Percentiles rank a stretch among this genome's conserved stretches.
phyloP scores from a whole-genome alignment of 1,139 yeast species.

The Geotrichum reessii region DNA sequence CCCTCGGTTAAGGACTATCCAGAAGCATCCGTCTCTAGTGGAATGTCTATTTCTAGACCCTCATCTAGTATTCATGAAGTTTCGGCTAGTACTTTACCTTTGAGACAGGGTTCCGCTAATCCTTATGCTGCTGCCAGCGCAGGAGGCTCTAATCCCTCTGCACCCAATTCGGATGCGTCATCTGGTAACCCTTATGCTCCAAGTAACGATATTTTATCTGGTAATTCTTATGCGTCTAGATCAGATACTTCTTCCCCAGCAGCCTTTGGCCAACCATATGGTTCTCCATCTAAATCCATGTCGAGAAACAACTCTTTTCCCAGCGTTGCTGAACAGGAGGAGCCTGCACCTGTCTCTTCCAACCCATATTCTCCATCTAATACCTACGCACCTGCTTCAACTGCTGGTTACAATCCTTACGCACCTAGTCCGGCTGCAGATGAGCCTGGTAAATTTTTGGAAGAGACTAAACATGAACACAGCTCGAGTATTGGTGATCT shows the following conservation, averaged over 20 bases:
- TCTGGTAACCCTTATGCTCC: not conserved
- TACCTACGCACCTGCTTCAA: not conserved
- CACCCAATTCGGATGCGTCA: not conserved
- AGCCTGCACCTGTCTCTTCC: not conserved
- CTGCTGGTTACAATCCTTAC: slow-evolving; percentile 11
- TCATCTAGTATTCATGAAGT: not conserved
- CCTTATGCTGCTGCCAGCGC: not conserved
- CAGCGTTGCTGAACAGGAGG: not conserved
- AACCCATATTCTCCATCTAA: slow-evolving; percentile 8
- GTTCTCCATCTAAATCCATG: not conserved
- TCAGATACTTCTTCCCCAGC: not conserved
- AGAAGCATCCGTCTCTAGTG: not conserved
- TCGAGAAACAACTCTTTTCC: not conserved
- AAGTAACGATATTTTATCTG: not conserved
- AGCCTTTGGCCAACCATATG: not conserved
- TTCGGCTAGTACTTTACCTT: not conserved
- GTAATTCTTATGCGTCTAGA: not conserved
- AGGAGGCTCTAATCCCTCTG: not conserved
- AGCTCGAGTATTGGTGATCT: not conserved
- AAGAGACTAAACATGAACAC: not conserved
- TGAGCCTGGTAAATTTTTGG: not conserved
- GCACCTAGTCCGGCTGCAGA: slow-evolving; percentile 3
- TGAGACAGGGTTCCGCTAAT: not conserved
- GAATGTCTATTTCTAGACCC: not conserved
- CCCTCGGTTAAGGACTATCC: not conserved